Conservation (phyloP, 202 grass and related monocot species). For the Brachypodium distachyon region DNA sequence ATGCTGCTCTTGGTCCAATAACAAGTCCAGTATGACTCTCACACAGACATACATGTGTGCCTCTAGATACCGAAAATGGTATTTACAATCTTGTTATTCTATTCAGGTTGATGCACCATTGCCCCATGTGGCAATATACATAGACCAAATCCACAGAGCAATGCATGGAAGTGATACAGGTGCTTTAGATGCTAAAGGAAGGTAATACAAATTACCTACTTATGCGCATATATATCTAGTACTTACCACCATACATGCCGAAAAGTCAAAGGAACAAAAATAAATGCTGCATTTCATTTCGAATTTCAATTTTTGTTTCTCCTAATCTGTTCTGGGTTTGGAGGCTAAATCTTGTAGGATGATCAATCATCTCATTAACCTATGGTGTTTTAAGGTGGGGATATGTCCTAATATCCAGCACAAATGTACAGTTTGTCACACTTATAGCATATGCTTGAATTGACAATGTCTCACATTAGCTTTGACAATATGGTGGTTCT, state of each 20-base stretch:
- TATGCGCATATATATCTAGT: not conserved
- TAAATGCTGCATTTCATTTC: not conserved
- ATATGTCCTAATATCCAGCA: not conserved
- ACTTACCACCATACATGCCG: not conserved
- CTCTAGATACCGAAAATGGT: not conserved
- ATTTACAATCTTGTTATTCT: not conserved
- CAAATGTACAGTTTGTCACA: not conserved
- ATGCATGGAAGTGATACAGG: constrained; percentile 70
- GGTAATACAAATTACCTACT: constrained; percentile 27
- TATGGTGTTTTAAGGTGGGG: not conserved
- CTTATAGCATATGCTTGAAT: not conserved
- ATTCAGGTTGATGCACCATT: constrained; percentile 32
- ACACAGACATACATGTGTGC: not conserved
- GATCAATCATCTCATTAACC: not conserved
- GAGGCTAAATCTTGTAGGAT: not conserved
- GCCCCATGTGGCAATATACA: constrained; percentile 36
- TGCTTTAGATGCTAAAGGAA: constrained; percentile 37
- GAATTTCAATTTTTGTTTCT: not conserved
- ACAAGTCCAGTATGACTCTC: constrained; percentile 33
- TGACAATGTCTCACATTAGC: too few species aligned
- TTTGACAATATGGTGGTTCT: not conserved
- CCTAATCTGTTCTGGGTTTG: not conserved
- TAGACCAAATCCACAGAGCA: constrained; percentile 42
- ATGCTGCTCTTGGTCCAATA: constrained; percentile 37
- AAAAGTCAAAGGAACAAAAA: not conserved